phyloP scores from a whole-genome alignment of 768 basidiomycete species.

The Mycena albidolilacea region DNA sequence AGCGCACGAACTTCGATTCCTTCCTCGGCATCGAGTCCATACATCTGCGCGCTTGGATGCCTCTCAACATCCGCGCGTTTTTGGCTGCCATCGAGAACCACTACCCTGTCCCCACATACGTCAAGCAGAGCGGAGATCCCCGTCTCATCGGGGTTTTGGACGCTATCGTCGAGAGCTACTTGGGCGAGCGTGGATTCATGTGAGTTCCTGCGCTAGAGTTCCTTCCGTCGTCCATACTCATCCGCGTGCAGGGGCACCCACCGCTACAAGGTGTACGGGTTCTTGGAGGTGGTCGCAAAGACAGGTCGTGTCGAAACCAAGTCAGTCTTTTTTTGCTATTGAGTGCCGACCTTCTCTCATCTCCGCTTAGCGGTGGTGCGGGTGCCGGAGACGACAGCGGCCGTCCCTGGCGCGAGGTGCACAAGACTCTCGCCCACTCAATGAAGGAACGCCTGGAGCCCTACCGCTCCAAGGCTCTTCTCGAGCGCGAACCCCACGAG shows the following conservation, averaged over 20 bases:
- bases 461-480: conserved; percentile 6
- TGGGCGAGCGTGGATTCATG: conserved; percentile 7
- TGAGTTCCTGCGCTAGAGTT: conserved; percentile 2
- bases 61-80: conserved; percentile 7
- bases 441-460: conserved; percentile 6
- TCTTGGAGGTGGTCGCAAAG: conserved; percentile 7
- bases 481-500: conserved; percentile 7
- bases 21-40: conserved; percentile 6
- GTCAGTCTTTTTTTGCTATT: not conserved
- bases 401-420: conserved; percentile 5
- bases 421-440: conserved; percentile 4
- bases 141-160: conserved; percentile 5
- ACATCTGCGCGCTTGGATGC: conserved; percentile 4
- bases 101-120: conserved; percentile 7
- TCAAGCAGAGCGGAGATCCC: conserved; percentile 5
- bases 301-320: conserved; percentile 3
- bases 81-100: conserved; percentile 7
- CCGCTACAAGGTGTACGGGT: conserved; percentile 6
- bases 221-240: conserved; percentile 2
- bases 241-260: conserved; percentile 2
- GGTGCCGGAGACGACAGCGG: conserved; percentile 3
- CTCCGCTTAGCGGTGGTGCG: not conserved
- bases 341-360: not conserved
- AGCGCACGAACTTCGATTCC: conserved; percentile 7
- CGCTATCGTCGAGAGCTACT: conserved; percentile 6